Evolutionary conservation across 805 yeast species (phyloP), one percentile per base, ranked within the genome.

Genomic region (Kuraishia capsulata): DNA sequence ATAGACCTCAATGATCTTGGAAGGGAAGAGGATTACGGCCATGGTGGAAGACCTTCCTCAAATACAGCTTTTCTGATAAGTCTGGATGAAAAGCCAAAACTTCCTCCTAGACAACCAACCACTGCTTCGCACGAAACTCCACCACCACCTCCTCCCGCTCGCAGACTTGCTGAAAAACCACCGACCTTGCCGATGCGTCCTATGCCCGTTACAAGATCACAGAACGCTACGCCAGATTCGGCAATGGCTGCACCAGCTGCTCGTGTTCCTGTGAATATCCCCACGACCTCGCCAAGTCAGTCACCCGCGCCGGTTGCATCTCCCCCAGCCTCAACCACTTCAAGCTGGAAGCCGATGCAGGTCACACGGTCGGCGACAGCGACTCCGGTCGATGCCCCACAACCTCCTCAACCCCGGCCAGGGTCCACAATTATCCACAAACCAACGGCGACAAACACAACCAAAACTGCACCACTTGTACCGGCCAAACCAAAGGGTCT

Each of bases 101-200:
- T 36, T 4, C 38, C 38, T n/a, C 24, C 31, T 11, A 25, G 38
- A 17, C 38, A 34, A 6, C 26, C 14, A 13, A 24, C 37, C 17
- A 10, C 19, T n/a, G 16, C 37, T 19, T 14, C 5, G 23, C n/a
- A n/a, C n/a, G n/a, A 5, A n/a, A 32, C 24, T 13, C 13, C 25
- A n/a, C 14, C 35, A 20, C 37, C 37, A n/a, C 37, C 30, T 5
- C 31, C 4, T n/a, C 21, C 24, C 19, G 24, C 36, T 5, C n/a
- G n/a, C 11, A 20, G 13, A 17, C 9, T 19, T 33, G 24, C 24
- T 3, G 60, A 41, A 69, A 71, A 43, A 80, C 57, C 44, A 78
- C 59, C 2, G 81, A 73, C 49, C 69, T 74, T 35, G 77, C 64
- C 65, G 74, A 76, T 41, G 78, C 85, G 49, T 77, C 78, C 48